phyloP scores from a whole-genome alignment of 2,329 filamentous ascomycete genomes.

The Fusarium abutilonis region DNA sequence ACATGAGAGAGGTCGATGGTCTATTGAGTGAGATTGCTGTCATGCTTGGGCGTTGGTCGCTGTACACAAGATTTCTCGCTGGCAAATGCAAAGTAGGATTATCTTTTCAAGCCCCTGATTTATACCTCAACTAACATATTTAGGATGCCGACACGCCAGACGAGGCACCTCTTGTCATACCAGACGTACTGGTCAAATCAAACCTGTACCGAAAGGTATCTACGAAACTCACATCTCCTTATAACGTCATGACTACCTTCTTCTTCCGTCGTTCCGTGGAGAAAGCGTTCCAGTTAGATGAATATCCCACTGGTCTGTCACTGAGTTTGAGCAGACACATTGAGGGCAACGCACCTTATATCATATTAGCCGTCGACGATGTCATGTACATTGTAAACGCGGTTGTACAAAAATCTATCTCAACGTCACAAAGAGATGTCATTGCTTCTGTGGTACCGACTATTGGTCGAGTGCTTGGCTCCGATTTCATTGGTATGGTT shows the following conservation, averaged over 20 bases:
- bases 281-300: conserved; percentile 96
- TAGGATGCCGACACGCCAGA: conserved; percentile 64
- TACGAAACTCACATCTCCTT: conserved; percentile 78
- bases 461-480: conserved; percentile 80
- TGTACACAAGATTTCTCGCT: conserved; percentile 89
- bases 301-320: conserved; percentile 81
- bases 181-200: conserved; percentile 79
- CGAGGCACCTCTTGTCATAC: conserved; percentile 69
- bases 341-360: conserved; percentile 83
- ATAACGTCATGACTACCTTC: conserved; percentile 93
- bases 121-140: conserved; percentile 25
- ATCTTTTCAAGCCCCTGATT: neutral
- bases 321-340: conserved; percentile 78
- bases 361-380: conserved; percentile 95
- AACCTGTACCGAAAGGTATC: conserved; percentile 82
- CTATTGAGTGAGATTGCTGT: conserved; percentile 87
- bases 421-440: conserved; percentile 83
- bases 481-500: conserved; percentile 96
- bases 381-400: conserved; percentile 99
- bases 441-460: conserved; percentile 81
- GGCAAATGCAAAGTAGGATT: conserved; percentile 80
- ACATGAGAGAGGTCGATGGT: conserved; percentile 95
- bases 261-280: conserved; percentile 97
- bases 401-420: conserved; percentile 84
- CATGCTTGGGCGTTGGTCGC: conserved; percentile 92